Evolutionary conservation across 2,329 filamentous ascomycete species (phyloP).

Genomic region (Rutstroemia sp.): DNA sequence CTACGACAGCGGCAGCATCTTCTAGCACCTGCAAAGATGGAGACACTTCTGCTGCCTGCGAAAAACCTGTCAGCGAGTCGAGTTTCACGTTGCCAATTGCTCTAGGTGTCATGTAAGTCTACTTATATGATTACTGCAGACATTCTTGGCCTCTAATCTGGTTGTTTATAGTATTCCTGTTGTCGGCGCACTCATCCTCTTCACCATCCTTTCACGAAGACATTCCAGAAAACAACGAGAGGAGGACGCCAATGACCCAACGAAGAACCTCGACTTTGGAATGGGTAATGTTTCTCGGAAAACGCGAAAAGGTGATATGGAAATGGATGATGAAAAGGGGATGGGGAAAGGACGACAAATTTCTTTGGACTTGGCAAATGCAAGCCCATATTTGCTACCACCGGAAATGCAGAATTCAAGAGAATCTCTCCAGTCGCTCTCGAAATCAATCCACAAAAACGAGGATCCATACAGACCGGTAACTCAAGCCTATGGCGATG

Average conservation of each 20-base stretch:
- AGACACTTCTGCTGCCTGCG: conserved; percentile 37
- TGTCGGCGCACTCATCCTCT: conserved; percentile 53
- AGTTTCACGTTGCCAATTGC: conserved; percentile 59
- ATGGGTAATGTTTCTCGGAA: conserved; percentile 46
- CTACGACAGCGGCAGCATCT: conserved; percentile 17
- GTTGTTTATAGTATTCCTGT: conserved; percentile 61
- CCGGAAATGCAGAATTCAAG: conserved; percentile 69
- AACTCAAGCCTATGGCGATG: conserved; percentile 48
- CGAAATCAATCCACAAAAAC: conserved; percentile 62
- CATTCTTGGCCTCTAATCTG: conserved; percentile 7
- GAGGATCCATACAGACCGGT: conserved; percentile 79
- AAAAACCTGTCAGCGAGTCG: conserved; percentile 49
- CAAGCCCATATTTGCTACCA: conserved; percentile 90
- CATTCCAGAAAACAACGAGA: conserved; percentile 61
- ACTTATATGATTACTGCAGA: background rate
- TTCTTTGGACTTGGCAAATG: conserved; percentile 60
- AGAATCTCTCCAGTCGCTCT: conserved; percentile 81
- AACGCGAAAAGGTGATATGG: conserved; percentile 1
- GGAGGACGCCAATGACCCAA: conserved; percentile 81
- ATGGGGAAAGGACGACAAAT: conserved; percentile 42
- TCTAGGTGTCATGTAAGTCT: conserved; percentile 62
- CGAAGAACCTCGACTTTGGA: conserved; percentile 90
- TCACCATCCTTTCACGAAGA: conserved; percentile 73
- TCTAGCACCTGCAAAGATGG: conserved; percentile 32
- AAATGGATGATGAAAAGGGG: conserved; percentile 28